These are phyloP conservation scores for Setaria viridis DNA, from an alignment of 202 grass and related monocot species.

Conservation along the genomic window DNA sequence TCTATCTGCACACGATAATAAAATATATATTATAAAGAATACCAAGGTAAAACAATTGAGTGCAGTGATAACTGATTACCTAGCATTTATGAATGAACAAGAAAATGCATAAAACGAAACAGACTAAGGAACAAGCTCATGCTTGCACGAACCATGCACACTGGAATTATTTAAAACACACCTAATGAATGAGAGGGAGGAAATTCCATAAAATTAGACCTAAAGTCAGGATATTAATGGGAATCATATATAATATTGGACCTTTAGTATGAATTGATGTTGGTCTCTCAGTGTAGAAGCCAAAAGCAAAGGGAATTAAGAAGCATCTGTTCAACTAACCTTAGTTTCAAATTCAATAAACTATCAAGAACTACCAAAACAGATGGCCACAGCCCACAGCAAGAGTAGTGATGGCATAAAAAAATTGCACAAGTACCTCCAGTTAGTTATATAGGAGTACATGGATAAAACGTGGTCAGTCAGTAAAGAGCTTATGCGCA, in stretches of 20 bases:
- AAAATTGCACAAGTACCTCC: constrained; percentile 10
- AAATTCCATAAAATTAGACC: neutral
- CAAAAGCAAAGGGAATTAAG: constrained; percentile 15
- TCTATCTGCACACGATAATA: constrained; percentile 79
- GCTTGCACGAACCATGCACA: neutral
- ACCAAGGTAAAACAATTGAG: neutral
- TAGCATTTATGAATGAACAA: neutral
- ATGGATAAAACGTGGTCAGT: neutral
- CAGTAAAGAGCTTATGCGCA: neutral
- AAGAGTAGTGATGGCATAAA: constrained; percentile 21
- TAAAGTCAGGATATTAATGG: constrained; percentile 1
- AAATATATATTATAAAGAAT: constrained; percentile 38
- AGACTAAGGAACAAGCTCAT: constrained; percentile 12
- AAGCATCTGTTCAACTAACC: constrained; percentile 8
- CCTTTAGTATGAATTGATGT: constrained; percentile 20
- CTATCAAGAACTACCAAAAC: neutral
- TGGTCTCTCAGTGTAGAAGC: constrained; percentile 22
- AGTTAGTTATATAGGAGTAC: constrained; percentile 12
- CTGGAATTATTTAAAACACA: constrained; percentile 26
- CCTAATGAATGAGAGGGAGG: constrained; percentile 1
- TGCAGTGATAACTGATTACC: constrained; percentile 10
- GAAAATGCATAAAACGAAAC: constrained; percentile 1
- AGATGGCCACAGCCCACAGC: neutral
- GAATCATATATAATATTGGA: constrained; percentile 24
- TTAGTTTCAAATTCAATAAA: constrained; percentile 26